Conservation (phyloP, 495 filamentous ascomycete genomes). For the Podospora pseudopauciseta region DNA sequence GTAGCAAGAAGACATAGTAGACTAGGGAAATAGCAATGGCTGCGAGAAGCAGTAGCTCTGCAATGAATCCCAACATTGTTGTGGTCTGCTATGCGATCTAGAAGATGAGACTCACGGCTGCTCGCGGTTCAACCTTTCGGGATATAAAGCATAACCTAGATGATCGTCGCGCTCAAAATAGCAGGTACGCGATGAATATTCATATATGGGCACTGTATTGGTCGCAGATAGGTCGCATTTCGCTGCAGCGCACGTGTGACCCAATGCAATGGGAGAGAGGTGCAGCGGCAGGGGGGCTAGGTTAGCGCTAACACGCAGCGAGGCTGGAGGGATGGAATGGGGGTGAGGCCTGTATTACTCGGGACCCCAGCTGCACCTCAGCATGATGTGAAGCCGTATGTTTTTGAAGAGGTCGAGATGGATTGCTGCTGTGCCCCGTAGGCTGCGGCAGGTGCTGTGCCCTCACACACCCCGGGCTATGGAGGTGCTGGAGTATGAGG, state of each 20-base stretch:
- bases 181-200: background rate
- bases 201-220: background rate
- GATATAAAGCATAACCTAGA: background rate
- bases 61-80: constrained; percentile 10
- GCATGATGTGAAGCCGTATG: background rate
- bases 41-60: constrained; percentile 12
- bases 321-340: background rate
- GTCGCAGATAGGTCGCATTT: background rate
- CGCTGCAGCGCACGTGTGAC: background rate
- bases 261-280: background rate
- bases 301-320: background rate
- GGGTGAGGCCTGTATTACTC: background rate
- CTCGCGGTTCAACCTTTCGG: background rate
- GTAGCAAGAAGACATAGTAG: background rate
- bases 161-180: background rate
- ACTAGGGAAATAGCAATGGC: background rate
- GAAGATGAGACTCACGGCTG: background rate
- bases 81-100: background rate
- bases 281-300: background rate
- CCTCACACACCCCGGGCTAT: too few relatives aligned
- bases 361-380: background rate
- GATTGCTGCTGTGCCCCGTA: background rate
- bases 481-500: too few relatives aligned
- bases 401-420: background rate
- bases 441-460: too few relatives aligned